Conservation (phyloP, 1,284 basidiomycete genomes). For the Psilocybe mexicana region DNA sequence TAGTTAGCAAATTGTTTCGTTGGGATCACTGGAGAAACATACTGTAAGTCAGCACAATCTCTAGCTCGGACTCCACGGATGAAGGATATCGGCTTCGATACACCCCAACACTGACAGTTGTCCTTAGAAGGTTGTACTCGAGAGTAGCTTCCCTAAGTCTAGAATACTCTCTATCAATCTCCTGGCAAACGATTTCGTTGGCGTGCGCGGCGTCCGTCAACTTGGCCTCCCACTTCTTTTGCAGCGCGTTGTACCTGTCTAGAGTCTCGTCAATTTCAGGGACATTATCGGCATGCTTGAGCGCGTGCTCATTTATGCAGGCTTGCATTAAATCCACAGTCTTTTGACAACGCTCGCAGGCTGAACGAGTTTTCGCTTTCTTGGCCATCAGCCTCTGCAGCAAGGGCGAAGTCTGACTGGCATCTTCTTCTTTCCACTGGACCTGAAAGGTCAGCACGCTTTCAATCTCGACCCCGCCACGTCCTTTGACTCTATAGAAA, state of each 20-base stretch:
- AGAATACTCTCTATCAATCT: not conserved
- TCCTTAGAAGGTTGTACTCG: not conserved
- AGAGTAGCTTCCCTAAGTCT: not conserved
- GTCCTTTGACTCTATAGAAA: constrained; percentile 33
- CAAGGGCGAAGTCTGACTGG: constrained; percentile 20
- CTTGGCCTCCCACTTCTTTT: constrained; percentile 25
- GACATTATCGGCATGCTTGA: constrained; percentile 25
- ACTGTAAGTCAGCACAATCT: constrained; percentile 16
- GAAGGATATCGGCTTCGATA: no score
- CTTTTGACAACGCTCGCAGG: constrained; percentile 26
- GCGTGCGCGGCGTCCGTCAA: constrained; percentile 17
- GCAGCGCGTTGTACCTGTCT: constrained; percentile 25
- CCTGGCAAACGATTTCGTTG: not conserved
- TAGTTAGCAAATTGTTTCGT: not conserved
- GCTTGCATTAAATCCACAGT: constrained; percentile 19
- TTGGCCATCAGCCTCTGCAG: constrained; percentile 24
- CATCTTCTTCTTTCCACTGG: constrained; percentile 8
- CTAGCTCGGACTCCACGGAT: no score
- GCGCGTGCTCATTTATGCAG: constrained; percentile 23
- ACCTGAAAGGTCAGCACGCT: constrained; percentile 32
- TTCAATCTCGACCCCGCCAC: constrained; percentile 33
- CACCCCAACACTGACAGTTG: not conserved
- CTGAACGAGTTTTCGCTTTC: constrained; percentile 21
- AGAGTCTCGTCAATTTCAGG: constrained; percentile 23
- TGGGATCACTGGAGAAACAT: not conserved